Evolutionary conservation across 2,329 filamentous ascomycete species (phyloP).

Genomic region (Cadophora sp.): DNA sequence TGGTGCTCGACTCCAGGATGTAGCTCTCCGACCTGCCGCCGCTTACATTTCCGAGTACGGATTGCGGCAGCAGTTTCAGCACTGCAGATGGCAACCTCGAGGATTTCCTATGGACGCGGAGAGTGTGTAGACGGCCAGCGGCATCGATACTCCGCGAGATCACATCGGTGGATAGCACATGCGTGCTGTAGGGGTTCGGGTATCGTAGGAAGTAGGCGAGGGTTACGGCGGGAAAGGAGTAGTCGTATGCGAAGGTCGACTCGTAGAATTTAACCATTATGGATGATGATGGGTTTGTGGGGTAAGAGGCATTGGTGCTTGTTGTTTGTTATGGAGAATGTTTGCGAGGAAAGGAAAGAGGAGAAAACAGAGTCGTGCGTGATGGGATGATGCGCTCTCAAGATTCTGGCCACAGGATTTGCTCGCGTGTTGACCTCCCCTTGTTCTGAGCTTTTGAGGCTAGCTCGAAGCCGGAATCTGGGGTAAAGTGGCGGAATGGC

Average conservation of each 20-base stretch:
- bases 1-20: conserved; percentile 79
- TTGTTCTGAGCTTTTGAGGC: conserved; percentile 10
- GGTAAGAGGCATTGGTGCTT: conserved; percentile 29
- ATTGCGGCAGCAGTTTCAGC: conserved; percentile 76
- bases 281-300: conserved; percentile 22
- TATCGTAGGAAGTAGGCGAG: conserved; percentile 91
- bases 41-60: conserved; percentile 58
- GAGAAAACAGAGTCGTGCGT: conserved; percentile 19
- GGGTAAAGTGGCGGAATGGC: conserved; percentile 27
- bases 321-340: conserved; percentile 15
- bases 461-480: conserved; percentile 30
- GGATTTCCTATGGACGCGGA: conserved; percentile 82
- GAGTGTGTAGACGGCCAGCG: conserved; percentile 79
- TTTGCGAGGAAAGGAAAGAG: conserved; percentile 16
- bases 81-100: conserved; percentile 78
- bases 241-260: conserved; percentile 75
- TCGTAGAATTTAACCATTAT: conserved; percentile 49
- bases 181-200: conserved; percentile 82
- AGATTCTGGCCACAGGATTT: conserved; percentile 22
- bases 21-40: conserved; percentile 73
- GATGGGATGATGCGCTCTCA: conserved; percentile 24
- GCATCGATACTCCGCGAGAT: conserved; percentile 76
- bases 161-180: conserved; percentile 84
- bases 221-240: conserved; percentile 84
- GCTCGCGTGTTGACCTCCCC: conserved; percentile 20